phyloP scores from a whole-genome alignment of 208 protist genomes.

The Trypanosoma scelopori region DNA sequence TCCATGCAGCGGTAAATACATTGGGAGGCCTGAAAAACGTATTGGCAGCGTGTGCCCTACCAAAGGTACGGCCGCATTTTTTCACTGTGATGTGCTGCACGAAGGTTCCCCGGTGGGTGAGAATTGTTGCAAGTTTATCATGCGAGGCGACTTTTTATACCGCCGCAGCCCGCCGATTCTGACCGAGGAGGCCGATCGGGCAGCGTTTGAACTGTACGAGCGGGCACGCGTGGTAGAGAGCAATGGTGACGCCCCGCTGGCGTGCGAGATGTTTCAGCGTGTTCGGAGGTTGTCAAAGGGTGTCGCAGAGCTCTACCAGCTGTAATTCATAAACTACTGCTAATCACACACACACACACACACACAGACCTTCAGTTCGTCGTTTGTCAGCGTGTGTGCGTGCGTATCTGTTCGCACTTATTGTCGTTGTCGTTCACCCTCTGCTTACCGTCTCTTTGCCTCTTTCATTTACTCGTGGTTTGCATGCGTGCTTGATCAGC shows the following conservation, averaged over 20 bases:
- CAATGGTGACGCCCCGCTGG: constrained; percentile 59
- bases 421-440: not conserved
- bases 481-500: no score
- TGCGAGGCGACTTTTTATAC: constrained; percentile 84
- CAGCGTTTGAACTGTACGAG: constrained; percentile 79
- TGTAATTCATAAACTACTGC: constrained; percentile 34
- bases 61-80: constrained; percentile 80
- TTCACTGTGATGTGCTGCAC: constrained; percentile 87
- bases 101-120: constrained; percentile 72
- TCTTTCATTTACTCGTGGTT: no score
- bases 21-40: constrained; percentile 42
- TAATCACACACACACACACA: not conserved
- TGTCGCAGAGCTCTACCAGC: constrained; percentile 77
- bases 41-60: constrained; percentile 56
- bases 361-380: no score
- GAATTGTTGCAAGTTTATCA: constrained; percentile 80
- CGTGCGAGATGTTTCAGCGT: constrained; percentile 74
- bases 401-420: not conserved
- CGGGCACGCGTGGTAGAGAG: constrained; percentile 72
- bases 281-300: constrained; percentile 70
- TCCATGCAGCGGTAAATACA: constrained; percentile 45
- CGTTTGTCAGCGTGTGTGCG: no score
- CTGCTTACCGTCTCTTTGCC: not conserved
- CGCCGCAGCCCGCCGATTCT: constrained; percentile 74
- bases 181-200: constrained; percentile 46